Evolutionary conservation across 805 yeast species (phyloP), one percentile per base, ranked within the genome.

Genomic region (Nakazawaea molendinolei): DNA sequence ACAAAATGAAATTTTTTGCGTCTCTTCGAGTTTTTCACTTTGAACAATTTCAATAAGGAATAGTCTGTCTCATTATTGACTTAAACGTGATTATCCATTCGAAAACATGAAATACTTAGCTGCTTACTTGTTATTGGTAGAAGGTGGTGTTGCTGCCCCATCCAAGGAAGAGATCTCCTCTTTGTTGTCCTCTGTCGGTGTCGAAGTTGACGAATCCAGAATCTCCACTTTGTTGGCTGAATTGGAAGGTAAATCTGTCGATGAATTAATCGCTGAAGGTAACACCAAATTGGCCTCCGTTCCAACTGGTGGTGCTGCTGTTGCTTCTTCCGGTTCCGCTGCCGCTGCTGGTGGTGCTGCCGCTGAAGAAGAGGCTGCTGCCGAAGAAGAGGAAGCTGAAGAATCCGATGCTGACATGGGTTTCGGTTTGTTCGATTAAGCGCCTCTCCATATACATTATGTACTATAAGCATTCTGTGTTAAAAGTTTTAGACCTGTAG

Each of bases 301-400:
- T 52, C 97, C 97, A 69, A 58, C 96, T 60, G 97, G 96, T 67
- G 97, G 95, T 72, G 92, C 96, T 66, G 95, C 92, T 67, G 76
- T 86, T 59, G 69, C 92, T 53, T 67, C 82, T 55, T 71, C 76
- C 60, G 75, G 72, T 59, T 76, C 74, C 59, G 79, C 83, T 52
- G 76, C 81, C 55, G 79, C 80, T 56, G 80, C 74, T 58, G 84
- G 67, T 63, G 79, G 66, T 48, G 79, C 75, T 49, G 83, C 73
- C 51, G 86, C 70, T 48, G 92, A 67, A 41, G 95, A 66, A 43
- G 92, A 63, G 43, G 92, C 67, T 53, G 85, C 63, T 51, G 79
- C 68, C 56, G 86, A 72, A 56, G 89, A 68, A 53, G 79, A 59
- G 50, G 80, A 59, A 51, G 74, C 63, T 49, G 72, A 65, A 58